Base-by-base conservation (phyloP, 805 yeast species). In the Wickerhamiella parazyma region DNA sequence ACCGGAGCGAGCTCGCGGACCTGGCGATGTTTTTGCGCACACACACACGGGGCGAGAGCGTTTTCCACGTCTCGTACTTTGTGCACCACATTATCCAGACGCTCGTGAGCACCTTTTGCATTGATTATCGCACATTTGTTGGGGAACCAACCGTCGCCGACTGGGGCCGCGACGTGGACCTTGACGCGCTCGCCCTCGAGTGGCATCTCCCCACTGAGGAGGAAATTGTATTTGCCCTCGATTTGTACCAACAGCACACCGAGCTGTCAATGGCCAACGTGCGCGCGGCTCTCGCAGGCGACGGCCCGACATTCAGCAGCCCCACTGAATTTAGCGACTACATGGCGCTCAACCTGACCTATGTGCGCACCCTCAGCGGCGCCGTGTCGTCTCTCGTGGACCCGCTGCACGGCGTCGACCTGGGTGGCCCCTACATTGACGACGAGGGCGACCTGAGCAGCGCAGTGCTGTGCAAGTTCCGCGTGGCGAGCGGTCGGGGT, bases 381-480 rank as follows among this genome's bases (percentile, higher is more conserved):
- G 95, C 95, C 20, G 64, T 75, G 7, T 72, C 94, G 26, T 67
- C 71, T 36, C 62, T 86, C 29, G 73, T 82, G 52, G 95, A 85
- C 55, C 83, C 42, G 14, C 31, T 28, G n/a, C n/a, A 25, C n/a
- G n/a, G 29, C n/a, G 29, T 11, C n/a, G n/a, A 8, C 10, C n/a
- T 11, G 4, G n/a, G 29, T 11, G 31, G n/a, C 93, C 26, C 22
- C 2, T 36, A 33, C 8, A 22, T 36, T 6, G 48, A 43, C 14
- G 50, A 41, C 1, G 42, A 38, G 10, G 54, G 51, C 9, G 57
- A 51, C 16, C 31, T 25, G 14, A 25, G 28, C 20, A 11, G 31
- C 16, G 14, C 31, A 3, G 16, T 28, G 7, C 14, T n/a, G 16
- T 28, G 12, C 31, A 28, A 28, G 31, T 28, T 28, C 16, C 14